Conservation (phyloP, 371 early-diverging fungal species). For the Dipsacomyces acuminosporus region DNA sequence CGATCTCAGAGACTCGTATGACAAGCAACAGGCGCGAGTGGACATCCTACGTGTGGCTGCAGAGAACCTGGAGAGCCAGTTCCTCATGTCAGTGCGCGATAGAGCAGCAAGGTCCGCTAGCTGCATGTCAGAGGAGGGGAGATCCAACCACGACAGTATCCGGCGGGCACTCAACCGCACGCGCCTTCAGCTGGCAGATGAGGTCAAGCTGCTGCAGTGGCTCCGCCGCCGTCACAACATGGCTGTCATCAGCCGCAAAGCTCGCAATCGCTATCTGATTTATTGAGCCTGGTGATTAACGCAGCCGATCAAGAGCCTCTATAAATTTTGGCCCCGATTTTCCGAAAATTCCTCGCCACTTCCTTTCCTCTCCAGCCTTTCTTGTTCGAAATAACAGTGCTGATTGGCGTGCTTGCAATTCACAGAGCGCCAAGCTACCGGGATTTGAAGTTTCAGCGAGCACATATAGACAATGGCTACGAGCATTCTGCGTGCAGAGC, state of each 20-base stretch:
- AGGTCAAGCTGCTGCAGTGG: constrained; percentile 41
- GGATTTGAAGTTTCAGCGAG: neutral
- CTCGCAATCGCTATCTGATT: constrained; percentile 19
- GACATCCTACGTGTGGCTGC: constrained; percentile 14
- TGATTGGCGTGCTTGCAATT: too few species aligned
- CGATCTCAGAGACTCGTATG: constrained; percentile 28
- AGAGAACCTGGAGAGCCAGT: constrained; percentile 22
- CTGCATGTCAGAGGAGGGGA: constrained; percentile 24
- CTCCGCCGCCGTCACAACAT: constrained; percentile 42
- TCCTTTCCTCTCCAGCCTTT: too few species aligned
- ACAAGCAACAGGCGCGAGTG: constrained; percentile 25
- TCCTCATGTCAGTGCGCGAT: constrained; percentile 36
- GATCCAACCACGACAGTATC: constrained; percentile 20
- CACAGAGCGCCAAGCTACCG: neutral
- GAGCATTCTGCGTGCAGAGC: constrained; percentile 37
- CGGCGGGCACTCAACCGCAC: constrained; percentile 24
- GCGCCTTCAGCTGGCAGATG: constrained; percentile 32
- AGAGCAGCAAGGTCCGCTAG: constrained; percentile 25
- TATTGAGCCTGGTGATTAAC: constrained; percentile 10
- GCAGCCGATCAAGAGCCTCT: too few species aligned
- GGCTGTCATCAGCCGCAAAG: constrained; percentile 31
- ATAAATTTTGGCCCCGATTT: too few species aligned
- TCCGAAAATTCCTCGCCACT: too few species aligned
- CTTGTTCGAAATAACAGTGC: too few species aligned
- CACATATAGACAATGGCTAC: constrained; percentile 17